Conservation (phyloP, 148 eudicot genomes). For the Selenicereus undatus region DNA sequence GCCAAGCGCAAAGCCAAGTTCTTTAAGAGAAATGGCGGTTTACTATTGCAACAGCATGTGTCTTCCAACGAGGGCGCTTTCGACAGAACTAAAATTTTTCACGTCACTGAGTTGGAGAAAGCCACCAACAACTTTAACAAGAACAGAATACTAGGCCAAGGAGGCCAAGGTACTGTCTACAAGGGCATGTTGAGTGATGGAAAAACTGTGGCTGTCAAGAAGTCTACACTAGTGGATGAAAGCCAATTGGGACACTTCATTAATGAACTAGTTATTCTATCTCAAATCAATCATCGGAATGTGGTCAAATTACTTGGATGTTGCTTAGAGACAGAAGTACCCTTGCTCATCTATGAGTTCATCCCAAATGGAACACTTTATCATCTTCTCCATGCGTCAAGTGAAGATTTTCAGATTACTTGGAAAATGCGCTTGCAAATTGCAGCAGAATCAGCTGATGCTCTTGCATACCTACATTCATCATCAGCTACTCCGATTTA, state of each 20-base stretch:
- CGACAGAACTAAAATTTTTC: constrained; percentile 17
- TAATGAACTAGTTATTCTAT: constrained; percentile 31
- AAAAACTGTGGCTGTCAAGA: constrained; percentile 29
- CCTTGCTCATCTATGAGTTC: constrained; percentile 30
- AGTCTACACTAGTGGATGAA: constrained; percentile 23
- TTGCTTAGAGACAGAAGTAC: constrained; percentile 33
- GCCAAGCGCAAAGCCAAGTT: constrained; percentile 14
- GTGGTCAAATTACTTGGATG: constrained; percentile 30
- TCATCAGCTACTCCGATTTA: constrained; percentile 21
- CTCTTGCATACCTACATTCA: constrained; percentile 28
- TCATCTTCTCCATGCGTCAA: constrained; percentile 16
- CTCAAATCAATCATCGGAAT: constrained; percentile 31
- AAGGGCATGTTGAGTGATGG: constrained; percentile 33
- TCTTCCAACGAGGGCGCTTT: constrained; percentile 23
- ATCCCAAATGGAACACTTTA: constrained; percentile 29
- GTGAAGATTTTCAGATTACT: constrained; percentile 21
- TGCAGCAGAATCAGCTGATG: constrained; percentile 32
- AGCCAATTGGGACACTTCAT: constrained; percentile 28
- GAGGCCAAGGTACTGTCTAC: constrained; percentile 31
- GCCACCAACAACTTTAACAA: constrained; percentile 27
- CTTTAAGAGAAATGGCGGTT: constrained; percentile 33
- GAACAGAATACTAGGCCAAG: constrained; percentile 32
- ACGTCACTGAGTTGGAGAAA: constrained; percentile 18
- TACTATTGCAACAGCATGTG: constrained; percentile 28
- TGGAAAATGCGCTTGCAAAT: constrained; percentile 37